A percentile compares a stretch with the other conserved stretches of the same genome.
Evolutionary conservation across 257 asterid species (phyloP).

Genomic region (Rauvolfia tetraphylla): DNA sequence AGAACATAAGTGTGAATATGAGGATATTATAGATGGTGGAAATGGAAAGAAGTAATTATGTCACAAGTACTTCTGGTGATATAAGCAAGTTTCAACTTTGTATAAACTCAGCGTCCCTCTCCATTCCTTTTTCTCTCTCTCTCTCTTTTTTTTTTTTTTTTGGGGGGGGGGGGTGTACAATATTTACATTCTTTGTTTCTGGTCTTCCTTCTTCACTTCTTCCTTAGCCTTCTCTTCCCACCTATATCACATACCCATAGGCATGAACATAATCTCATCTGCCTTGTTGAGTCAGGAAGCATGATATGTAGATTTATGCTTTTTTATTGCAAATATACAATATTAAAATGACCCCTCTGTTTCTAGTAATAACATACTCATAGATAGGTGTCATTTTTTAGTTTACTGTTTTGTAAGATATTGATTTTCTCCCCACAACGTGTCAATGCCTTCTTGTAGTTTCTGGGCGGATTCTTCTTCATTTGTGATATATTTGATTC

Average conservation of each 20-base stretch:
- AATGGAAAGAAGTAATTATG: no score
- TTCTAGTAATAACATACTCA: background rate
- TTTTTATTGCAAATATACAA: background rate
- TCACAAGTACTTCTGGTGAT: no score
- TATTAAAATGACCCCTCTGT: background rate
- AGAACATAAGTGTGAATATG: no score
- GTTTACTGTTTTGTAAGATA: background rate
- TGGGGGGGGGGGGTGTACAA: no score
- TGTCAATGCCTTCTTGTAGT: constrained; percentile 2
- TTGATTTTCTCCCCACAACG: background rate
- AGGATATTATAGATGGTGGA: no score
- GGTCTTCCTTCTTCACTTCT: no score
- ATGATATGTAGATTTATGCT: background rate
- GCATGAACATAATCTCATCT: background rate
- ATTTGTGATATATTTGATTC: background rate
- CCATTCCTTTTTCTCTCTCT: background rate
- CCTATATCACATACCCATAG: background rate
- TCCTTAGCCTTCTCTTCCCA: background rate
- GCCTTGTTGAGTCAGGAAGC: background rate
- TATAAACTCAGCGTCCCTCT: no score
- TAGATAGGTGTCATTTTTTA: background rate
- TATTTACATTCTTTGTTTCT: no score
- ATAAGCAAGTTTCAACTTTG: no score
- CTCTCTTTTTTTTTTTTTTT: no score
- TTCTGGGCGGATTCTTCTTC: background rate